Percentiles rank a stretch among this genome's conserved stretches.
phyloP scores from a whole-genome alignment of 164 flowering plant species.

The Vitis riparia region DNA sequence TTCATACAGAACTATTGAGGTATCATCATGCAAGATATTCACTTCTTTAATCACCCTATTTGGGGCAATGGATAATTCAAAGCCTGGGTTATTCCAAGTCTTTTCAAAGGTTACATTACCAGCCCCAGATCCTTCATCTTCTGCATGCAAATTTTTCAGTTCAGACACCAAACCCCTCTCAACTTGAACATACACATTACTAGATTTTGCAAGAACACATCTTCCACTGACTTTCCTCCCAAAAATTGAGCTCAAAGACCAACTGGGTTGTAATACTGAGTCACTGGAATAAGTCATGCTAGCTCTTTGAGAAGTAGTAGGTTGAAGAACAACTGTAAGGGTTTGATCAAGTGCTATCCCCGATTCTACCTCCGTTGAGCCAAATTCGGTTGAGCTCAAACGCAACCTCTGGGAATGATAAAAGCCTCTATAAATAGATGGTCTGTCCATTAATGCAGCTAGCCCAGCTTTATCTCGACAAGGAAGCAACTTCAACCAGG shows the following conservation, averaged over 20 bases:
- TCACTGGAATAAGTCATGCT: conserved; percentile 24
- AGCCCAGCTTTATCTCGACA: conserved; percentile 97
- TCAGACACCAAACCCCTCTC: conserved; percentile 53
- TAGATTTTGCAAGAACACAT: conserved; percentile 83
- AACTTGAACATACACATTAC: conserved; percentile 68
- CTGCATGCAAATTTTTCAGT: conserved; percentile 28
- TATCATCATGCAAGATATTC: conserved; percentile 24
- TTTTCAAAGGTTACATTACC: conserved; percentile 19
- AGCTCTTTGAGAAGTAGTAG: conserved; percentile 29
- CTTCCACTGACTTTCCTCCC: conserved; percentile 60
- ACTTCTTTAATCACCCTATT: conserved; percentile 50
- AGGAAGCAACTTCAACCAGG: conserved; percentile 97
- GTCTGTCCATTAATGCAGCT: conserved; percentile 79
- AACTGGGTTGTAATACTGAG: conserved; percentile 56
- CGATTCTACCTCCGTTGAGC: conserved; percentile 23
- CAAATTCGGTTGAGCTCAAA: conserved; percentile 51
- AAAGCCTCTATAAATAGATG: conserved; percentile 84
- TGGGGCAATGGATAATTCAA: conserved; percentile 65
- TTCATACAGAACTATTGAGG: conserved; percentile 48
- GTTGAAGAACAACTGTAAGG: conserved; percentile 87
- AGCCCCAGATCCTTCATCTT: conserved; percentile 16
- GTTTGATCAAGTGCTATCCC: conserved; percentile 80
- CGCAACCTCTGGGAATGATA: conserved; percentile 90
- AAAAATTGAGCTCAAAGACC: conserved; percentile 83
- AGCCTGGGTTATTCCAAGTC: conserved; percentile 33